Evolutionary conservation across 2,329 filamentous ascomycete genomes (phyloP), one percentile per base, ranked within the genome.

Genomic region (Colletotrichum lini): DNA sequence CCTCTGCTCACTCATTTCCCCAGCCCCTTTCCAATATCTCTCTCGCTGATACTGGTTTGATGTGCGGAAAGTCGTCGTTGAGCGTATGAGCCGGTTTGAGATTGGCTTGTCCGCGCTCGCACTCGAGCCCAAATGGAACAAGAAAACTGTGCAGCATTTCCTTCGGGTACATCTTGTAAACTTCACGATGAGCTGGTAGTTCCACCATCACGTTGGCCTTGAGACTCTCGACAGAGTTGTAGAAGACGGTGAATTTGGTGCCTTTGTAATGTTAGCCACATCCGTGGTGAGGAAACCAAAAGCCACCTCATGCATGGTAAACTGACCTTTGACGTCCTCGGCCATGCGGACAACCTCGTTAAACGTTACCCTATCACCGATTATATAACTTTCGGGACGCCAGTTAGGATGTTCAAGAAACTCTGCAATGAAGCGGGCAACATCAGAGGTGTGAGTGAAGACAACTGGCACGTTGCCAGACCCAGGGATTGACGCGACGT

Each of bases 391-490:
- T 18, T 78, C 74, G 38, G 79, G 78, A 2, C 83, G 80, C 86
- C 86, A 88, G 15, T 78, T 78, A 2, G 79, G 72, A n/a, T 83
- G 72, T 15, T 81, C 80, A 12, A 88, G 73, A 7, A 80, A 64
- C 4, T 79, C 80, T 16, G 80, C 81, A 13, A 86, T 79, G 61
- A 85, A 87, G 44, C 75, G 80, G 4, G 82, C 86, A 42, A 89
- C 77, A 74, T 89, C 87, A 7, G 77, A 78, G 1, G 82, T 85
- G 73, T 87, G 84, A 0, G 86, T 88, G 75, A 87, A 84, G 2
- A 80, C 76, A 18, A 86, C 79, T 1, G 77, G 76, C 12, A 77
- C 79, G n/a, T 84, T 78, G 0, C 87, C 87, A 38, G 82, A 78
- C 0, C 84, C 86, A 0, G 87, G 86, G n/a, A 88, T 83, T 8